Base-by-base conservation (phyloP, 2,329 filamentous ascomycete genomes). In the Colletotrichum spinosum region DNA sequence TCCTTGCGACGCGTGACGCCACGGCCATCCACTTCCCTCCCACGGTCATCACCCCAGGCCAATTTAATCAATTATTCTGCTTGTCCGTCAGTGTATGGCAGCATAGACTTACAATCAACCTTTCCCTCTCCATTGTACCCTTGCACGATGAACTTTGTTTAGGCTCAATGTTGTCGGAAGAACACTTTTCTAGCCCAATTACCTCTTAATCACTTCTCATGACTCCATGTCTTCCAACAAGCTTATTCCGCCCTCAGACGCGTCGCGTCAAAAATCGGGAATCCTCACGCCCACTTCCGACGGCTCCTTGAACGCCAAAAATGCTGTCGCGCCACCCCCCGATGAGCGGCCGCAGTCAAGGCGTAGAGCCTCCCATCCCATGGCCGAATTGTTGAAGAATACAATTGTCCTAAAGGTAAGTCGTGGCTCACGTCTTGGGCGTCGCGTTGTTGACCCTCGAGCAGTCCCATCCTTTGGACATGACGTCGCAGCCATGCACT, bases 401-500 rank as follows among this genome's bases (percentile, higher is more conserved):
- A 75, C 80, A n/a, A 81, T 88, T 68, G 77, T 83, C 38, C 74
- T 88, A 70, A 86, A 84, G 80, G 86, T 86, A 69, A 25, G 25
- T 25, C 25, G 25, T 25, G 25, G 76, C 70, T 46, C 17, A 33
- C 42, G 13, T 11, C 42, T 39, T 55, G 34, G n/a, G 25, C 15
- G 25, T 25, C 50, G 38, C 38, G 48, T 60, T 17, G 33, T 57
- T 76, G 49, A 75, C 67, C 52, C 41, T 17, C 63, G 52, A 46
- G 53, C 60, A 90, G 88, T 83, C 86, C 45, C 81, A 89, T 71
- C 87, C 86, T 9, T 80, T 82, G 11, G 84, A 82, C 51, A 77
- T 86, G 50, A 80, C 83, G 39, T 71, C 81, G 33, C 85, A 84
- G 70, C 85, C 87, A 54, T 83, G 84, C 64, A 82, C 81, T 33